These are phyloP conservation scores for Beauveria sp. DNA, from an alignment of 2,329 filamentous ascomycete species.

Conservation along the genomic window DNA sequence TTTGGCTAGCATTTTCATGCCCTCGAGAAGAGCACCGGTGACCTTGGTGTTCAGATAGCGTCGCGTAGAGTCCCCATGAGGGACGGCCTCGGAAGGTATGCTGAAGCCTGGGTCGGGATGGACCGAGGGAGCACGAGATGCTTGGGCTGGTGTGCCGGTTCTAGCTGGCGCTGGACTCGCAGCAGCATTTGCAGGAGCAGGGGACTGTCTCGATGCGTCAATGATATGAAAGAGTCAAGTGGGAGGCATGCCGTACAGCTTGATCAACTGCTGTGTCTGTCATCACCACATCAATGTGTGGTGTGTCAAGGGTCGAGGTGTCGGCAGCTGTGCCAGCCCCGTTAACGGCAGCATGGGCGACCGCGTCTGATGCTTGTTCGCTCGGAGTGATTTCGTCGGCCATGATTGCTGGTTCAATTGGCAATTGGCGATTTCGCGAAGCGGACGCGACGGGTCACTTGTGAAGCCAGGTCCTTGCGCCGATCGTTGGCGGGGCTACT, in stretches of 20 bases:
- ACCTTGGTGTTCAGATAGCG: constrained; percentile 66
- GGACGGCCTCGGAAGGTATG: constrained; percentile 52
- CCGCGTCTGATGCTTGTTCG: constrained; percentile 11
- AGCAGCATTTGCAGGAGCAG: constrained; percentile 27
- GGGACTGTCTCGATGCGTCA: constrained; percentile 26
- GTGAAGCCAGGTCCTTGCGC: neutral
- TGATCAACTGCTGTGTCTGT: constrained; percentile 34
- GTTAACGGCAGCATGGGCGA: neutral
- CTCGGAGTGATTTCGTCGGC: constrained; percentile 21
- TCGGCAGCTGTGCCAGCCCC: neutral
- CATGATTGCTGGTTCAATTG: constrained; percentile 18
- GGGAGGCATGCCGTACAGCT: constrained; percentile 27
- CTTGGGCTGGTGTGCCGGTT: constrained; percentile 41
- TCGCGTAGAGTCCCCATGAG: constrained; percentile 61
- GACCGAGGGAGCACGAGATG: constrained; percentile 48
- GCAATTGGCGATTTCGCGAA: neutral
- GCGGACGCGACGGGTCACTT: neutral
- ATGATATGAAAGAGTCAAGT: neutral
- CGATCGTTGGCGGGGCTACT: neutral
- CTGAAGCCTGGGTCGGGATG: constrained; percentile 45
- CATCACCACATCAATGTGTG: constrained; percentile 35
- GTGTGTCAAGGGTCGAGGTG: constrained; percentile 14
- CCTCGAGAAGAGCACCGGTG: constrained; percentile 60
- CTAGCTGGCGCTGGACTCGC: constrained; percentile 36
- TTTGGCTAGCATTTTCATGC: constrained; percentile 64